Evolutionary conservation across 2,329 filamentous ascomycete species (phyloP), one percentile per base, ranked within the genome.

Genomic region (Aspergillus fumigatiaffinis): DNA sequence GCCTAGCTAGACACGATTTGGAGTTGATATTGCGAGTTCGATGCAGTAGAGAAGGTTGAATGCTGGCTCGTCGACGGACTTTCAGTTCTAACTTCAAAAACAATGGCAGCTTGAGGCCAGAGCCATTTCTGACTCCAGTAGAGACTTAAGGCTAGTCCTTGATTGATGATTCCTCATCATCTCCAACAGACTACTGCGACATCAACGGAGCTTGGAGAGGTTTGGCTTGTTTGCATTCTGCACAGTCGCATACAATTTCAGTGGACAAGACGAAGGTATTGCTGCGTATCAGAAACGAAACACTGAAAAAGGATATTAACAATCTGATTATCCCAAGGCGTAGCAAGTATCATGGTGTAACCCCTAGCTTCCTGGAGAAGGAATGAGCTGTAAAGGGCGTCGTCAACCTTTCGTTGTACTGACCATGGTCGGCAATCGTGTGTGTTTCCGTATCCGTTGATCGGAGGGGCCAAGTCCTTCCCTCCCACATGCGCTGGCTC

Each of bases 401-500:
- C 5, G 1, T 17, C 20, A 17, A 14, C 5, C 9, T 47, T 9
- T 25, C 44, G 10, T 3, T 47, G 8, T 25, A 14, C 21, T 41
- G 23, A 23, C 14, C 52, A 42, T 50, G 46, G 26, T 48, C 23
- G 26, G 29, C 35, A 29, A 28, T 14, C 21, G 25, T n/a, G 28
- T 23, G 29, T 54, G 23, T 5, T 54, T 41, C 46, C 52, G 3
- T 50, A 26, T 54, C 52, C 52, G 52, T 54, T 54, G 28, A 50
- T 50, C 46, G 29, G 52, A 50, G 42, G 42, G 21, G 21, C 2
- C 44, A 47, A 47, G 44, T 47, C 44, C 44, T 9, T 65, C 62
- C 62, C 28, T 29, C 28, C 64, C 59, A 9, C 10, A 50, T 25
- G 46, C 29, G 35, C 35, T 47, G 25, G 21, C 44, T 47, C 55